Evolutionary conservation across 306 rosid species (phyloP).

Genomic region (Vicia villosa): DNA sequence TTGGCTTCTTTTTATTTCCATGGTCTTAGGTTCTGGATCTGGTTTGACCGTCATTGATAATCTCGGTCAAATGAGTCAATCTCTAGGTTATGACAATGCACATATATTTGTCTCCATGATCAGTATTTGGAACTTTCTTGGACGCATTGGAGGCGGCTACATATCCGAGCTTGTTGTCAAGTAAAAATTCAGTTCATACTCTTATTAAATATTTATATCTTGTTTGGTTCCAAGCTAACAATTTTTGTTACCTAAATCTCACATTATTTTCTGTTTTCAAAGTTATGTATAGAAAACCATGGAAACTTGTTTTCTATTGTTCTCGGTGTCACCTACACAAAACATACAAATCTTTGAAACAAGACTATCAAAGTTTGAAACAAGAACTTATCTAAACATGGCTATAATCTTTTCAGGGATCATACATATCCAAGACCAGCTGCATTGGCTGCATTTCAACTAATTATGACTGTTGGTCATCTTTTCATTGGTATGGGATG

Average conservation of each 20-base stretch:
- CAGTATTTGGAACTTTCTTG: conserved; percentile 98
- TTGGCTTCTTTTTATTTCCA: conserved; percentile 89
- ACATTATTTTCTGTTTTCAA: not conserved
- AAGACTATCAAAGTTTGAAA: no score
- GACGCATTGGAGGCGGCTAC: conserved; percentile 93
- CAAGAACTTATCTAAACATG: no score
- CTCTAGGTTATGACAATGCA: conserved; percentile 64
- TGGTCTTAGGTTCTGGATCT: conserved; percentile 84
- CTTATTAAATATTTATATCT: not conserved
- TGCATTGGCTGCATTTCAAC: conserved; percentile 82
- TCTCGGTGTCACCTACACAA: not conserved
- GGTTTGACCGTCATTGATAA: conserved; percentile 92
- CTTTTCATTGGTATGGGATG: conserved; percentile 74
- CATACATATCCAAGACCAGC: conserved; percentile 74
- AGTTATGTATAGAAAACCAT: not conserved
- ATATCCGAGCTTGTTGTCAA: conserved; percentile 84
- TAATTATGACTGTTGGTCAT: conserved; percentile 80
- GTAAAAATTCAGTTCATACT: conserved; percentile 44
- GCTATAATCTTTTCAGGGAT: conserved; percentile 48
- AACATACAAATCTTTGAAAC: not conserved
- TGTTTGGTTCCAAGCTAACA: not conserved
- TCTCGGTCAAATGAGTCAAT: conserved; percentile 84
- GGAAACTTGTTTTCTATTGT: not conserved
- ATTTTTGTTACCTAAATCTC: not conserved
- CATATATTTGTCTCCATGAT: conserved; percentile 85